A percentile compares a stretch with the other conserved stretches of the same genome.
Evolutionary conservation across 495 filamentous ascomycete species (phyloP).

Genomic region (Letharia columbiana): DNA sequence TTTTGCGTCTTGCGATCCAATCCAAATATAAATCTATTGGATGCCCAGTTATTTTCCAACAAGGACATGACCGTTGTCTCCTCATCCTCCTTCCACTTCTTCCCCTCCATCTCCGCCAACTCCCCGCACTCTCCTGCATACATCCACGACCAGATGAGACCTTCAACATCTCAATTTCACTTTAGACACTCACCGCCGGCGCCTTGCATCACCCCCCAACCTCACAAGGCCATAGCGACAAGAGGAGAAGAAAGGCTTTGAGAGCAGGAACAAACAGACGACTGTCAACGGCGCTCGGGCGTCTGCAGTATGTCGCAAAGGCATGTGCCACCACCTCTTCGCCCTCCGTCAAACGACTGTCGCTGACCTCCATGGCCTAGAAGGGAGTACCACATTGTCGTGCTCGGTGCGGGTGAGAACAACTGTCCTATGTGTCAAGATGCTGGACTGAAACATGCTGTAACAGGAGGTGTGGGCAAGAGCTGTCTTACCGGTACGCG

Average conservation of each 20-base stretch:
- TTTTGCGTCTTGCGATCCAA: slow-evolving; percentile 8
- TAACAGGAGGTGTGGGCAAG: slow-evolving; percentile 87
- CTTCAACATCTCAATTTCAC: neutral
- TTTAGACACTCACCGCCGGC: neutral
- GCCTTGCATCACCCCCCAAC: neutral
- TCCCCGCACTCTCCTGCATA: neutral
- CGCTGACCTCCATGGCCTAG: slow-evolving; percentile 31
- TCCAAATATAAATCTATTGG: slow-evolving; percentile 2
- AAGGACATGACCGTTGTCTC: neutral
- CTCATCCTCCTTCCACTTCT: neutral
- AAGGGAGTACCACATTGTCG: slow-evolving; percentile 87
- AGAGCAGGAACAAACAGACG: neutral
- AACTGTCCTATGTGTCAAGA: neutral
- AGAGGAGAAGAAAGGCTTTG: neutral
- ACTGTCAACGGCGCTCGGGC: neutral
- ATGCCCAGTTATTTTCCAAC: neutral
- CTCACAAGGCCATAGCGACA: neutral
- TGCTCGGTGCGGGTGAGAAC: slow-evolving; percentile 70
- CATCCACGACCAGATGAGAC: neutral
- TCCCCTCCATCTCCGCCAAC: neutral
- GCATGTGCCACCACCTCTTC: slow-evolving; percentile 5
- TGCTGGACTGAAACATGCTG: slow-evolving; percentile 25
- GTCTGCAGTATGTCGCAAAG: slow-evolving; percentile 21
- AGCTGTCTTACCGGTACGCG: slow-evolving; percentile 89
- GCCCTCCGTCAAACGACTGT: neutral